Percentiles rank a stretch among this genome's conserved stretches.
These are phyloP conservation scores for Sphaerulina vaccinii DNA, from an alignment of 2,329 filamentous ascomycete genomes.

Conservation along the genomic window DNA sequence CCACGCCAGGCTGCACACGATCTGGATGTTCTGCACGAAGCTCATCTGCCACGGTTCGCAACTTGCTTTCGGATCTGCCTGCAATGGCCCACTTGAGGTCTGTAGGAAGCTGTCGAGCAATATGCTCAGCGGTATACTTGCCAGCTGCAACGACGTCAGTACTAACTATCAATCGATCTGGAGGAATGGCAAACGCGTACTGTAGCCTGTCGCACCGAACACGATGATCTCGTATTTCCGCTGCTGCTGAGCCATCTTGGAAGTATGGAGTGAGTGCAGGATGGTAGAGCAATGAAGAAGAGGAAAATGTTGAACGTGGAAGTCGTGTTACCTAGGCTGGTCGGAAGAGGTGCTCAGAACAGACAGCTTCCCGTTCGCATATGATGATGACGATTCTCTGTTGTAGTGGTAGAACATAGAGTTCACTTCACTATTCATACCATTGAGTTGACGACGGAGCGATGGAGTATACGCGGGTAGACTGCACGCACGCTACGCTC, in stretches of 20 bases:
- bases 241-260: conserved; percentile 40
- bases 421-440: conserved; percentile 1
- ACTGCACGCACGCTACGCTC: background rate
- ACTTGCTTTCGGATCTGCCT: conserved; percentile 74
- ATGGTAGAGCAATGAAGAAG: background rate
- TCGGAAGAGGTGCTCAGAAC: conserved; percentile 16
- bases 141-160: conserved; percentile 52
- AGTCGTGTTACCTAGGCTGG: conserved; percentile 15
- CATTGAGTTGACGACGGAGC: background rate
- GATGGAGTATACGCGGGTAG: background rate
- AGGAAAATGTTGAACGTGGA: background rate
- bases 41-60: conserved; percentile 66
- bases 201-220: conserved; percentile 75
- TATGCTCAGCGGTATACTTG: conserved; percentile 71
- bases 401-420: too few species aligned
- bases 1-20: conserved; percentile 65
- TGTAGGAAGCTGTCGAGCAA: conserved; percentile 67
- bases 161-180: background rate
- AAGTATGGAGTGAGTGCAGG: background rate
- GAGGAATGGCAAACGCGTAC: background rate
- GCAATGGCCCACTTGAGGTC: conserved; percentile 85
- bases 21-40: conserved; percentile 67
- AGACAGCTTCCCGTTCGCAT: conserved; percentile 8
- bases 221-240: conserved; percentile 65
- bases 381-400: conserved; percentile 8